Evolutionary conservation across 2,329 filamentous ascomycete genomes (phyloP), one percentile per base, ranked within the genome.

Genomic region (Neophaeococcomyces aloes): DNA sequence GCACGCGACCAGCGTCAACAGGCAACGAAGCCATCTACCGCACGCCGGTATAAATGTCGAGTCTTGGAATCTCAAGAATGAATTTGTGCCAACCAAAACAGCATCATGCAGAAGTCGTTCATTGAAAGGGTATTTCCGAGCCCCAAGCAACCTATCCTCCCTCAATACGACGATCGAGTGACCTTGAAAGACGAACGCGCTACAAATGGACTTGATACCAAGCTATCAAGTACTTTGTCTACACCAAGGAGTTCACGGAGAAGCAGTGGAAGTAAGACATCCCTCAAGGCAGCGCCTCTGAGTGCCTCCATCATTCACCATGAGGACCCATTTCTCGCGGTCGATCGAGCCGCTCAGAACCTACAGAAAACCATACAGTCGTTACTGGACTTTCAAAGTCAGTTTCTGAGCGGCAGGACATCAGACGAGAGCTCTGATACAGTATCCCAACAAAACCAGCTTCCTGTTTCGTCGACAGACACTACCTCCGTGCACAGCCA

Each of bases 351-450:
- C 54, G 67, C 74, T 19, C 67, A 65, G 44, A 62, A 74, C 50
- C 68, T 79, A 7, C 69, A 79, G 54, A 66, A 67, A 41, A 71
- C 75, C 48, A 64, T 80, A 7, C 76, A 80, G 57, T 64, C 65
- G 45, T 61, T 79, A 8, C 70, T 80, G 17, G 76, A 80, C 58
- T 73, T 74, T 7, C 76, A 80, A 57, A 72, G 74, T 25, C 74
- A 77, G 52, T 74, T 71, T 14, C 62, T 80, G 23, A 62, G 71
- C 31, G 66, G 68, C 36, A 71, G 40, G 15, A 58, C 62, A 19
- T 17, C 23, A 11, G 45, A 40, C 2, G 54, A 57, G 4, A 38
- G 49, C 23, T 67, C 74, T 48, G 68, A 71, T 45, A 47, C 56
- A 31, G 52, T 61, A 1, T 74, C 72, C 1, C 70, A 66, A 27